Percentiles rank a stretch among this genome's conserved stretches.
Conservation (phyloP, 768 basidiomycete species). For the Russula emetica region DNA sequence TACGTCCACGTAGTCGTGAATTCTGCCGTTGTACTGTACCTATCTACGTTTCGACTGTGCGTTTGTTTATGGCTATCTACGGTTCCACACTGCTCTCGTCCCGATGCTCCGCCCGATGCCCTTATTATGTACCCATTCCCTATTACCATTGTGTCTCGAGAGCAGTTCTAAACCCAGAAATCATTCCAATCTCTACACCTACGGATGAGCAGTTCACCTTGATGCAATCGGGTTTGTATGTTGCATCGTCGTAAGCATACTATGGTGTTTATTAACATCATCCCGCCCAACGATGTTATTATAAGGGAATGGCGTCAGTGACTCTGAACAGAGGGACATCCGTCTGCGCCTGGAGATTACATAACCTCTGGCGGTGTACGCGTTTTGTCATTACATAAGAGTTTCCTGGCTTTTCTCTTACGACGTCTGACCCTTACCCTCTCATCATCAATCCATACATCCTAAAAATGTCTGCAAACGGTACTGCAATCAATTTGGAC, state of each 20-base stretch:
- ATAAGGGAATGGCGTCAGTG: too few relatives aligned
- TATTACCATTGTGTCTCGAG: conserved; percentile 1
- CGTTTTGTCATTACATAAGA: conserved; percentile 16
- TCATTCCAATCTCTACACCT: background rate
- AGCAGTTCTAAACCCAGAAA: background rate
- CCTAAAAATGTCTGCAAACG: conserved; percentile 25
- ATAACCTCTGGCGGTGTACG: background rate
- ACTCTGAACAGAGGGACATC: too few relatives aligned
- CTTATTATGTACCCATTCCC: conserved; percentile 5
- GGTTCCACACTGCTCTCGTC: background rate
- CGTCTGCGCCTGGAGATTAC: background rate
- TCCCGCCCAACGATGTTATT: too few relatives aligned
- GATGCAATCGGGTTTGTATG: too few relatives aligned
- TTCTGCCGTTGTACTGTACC: conserved; percentile 1
- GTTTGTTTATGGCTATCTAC: conserved; percentile 10
- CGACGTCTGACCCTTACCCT: conserved; percentile 8
- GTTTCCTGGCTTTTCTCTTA: background rate
- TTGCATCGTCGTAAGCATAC: background rate
- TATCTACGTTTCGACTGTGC: background rate
- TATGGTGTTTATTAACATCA: background rate
- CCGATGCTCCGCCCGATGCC: background rate
- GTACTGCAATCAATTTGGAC: conserved; percentile 22
- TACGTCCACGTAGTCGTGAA: conserved; percentile 22
- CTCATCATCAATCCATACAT: background rate
- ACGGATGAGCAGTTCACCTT: too few relatives aligned